Base-by-base conservation (phyloP, 768 basidiomycete species). In the Tulasnella calospora region DNA sequence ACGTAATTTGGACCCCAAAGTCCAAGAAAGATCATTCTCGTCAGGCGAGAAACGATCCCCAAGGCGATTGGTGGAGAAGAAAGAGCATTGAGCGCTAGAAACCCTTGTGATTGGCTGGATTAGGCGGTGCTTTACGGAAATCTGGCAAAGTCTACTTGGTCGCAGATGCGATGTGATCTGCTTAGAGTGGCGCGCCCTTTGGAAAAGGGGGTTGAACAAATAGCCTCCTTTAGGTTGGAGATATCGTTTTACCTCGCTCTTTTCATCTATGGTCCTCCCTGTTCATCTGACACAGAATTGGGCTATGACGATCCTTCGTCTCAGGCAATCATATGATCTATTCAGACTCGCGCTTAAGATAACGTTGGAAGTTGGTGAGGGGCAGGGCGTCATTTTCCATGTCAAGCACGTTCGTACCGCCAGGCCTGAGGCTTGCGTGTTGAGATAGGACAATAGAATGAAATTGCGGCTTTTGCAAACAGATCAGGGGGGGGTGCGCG, bases 141-240 rank as follows among this genome's bases (percentile, higher is more conserved):
- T 27, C 61, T 27, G 15, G 30, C 30, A 67, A 67, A 67, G 61
- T 67, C 61, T 67, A 67, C 61, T 33, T 67, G 61, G 13, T 67
- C 61, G 61, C 61, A 67, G 61, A 35, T 67, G 61, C 61, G 61
- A 67, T 30, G 61, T 67, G 61, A 67, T 30, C 61, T 67, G 61
- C 61, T 51, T 51, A n/a, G n/a, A n/a, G 51, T 23, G n/a, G 51
- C n/a, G 51, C 35, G 15, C 3, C 30, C 30, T 35, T 17, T 35
- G 9, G 27, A 33, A 35, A 33, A 67, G 33, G 13, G 33, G 33
- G 61, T 30, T 35, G 33, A 33, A 12, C 33, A 27, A 67, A 30
- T 67, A 67, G 33, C 27, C 61, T 67, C 30, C 10, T 67, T 67
- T 35, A 67, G 61, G 61, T 67, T 67, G 30, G 23, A 23, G 51